Evolutionary conservation across 1,139 yeast genomes (phyloP).

Genomic region (Diutina catenulata): DNA sequence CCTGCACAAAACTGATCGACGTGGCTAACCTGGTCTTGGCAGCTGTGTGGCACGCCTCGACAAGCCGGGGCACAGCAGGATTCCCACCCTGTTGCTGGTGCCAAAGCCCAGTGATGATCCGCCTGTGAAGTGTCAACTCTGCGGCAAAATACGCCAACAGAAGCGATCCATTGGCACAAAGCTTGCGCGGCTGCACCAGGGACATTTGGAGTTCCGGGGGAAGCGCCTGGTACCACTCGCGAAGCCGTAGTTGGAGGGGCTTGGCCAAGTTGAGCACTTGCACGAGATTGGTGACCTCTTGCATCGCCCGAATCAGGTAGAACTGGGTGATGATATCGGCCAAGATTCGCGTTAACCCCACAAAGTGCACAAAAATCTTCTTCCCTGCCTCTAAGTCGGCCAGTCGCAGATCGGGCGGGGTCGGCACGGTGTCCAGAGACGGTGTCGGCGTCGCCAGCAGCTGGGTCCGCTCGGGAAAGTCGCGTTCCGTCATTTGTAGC

Average conservation of each 20-base stretch:
- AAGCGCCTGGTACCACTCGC: constrained; percentile 77
- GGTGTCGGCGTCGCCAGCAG: not conserved
- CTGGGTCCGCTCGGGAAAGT: constrained; percentile 54
- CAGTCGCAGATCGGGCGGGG: not conserved
- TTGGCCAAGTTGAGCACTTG: constrained; percentile 66
- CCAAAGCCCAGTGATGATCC: constrained; percentile 52
- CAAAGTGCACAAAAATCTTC: constrained; percentile 55
- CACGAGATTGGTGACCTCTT: constrained; percentile 43
- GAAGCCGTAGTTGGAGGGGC: constrained; percentile 67
- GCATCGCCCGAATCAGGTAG: constrained; percentile 58
- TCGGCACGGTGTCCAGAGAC: not conserved
- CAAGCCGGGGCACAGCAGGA: constrained; percentile 43
- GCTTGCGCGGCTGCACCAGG: constrained; percentile 45
- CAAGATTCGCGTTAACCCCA: constrained; percentile 56
- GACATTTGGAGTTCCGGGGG: constrained; percentile 62
- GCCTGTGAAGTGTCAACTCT: constrained; percentile 73
- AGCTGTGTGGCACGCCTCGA: constrained; percentile 69
- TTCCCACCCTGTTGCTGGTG: constrained; percentile 27
- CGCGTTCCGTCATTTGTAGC: constrained; percentile 50
- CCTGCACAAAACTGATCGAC: constrained; percentile 68
- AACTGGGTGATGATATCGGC: constrained; percentile 62
- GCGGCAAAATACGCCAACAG: constrained; percentile 82
- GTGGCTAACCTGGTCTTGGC: constrained; percentile 74
- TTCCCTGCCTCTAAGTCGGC: constrained; percentile 61
- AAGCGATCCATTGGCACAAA: constrained; percentile 60